Conservation (phyloP, 352 stramenopile genomes). For the Phytopythium delawarense region DNA sequence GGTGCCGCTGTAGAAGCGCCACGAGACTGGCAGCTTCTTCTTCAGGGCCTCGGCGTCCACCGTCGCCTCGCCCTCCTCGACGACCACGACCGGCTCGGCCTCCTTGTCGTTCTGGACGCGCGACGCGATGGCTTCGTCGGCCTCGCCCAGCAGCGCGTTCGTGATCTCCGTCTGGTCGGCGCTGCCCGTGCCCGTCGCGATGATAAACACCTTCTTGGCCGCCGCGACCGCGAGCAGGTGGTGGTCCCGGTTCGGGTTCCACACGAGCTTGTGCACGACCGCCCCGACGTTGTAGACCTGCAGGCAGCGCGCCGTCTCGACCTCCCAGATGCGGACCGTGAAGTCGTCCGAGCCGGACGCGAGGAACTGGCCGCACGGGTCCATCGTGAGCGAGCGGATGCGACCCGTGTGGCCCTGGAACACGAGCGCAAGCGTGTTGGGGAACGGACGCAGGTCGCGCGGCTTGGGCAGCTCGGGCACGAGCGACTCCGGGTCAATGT, state of each 20-base stretch:
- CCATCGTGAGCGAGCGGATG: slow-evolving; percentile 92
- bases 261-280: slow-evolving; percentile 92
- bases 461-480: slow-evolving; percentile 96
- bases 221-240: slow-evolving; percentile 93
- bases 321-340: slow-evolving; percentile 96
- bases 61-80: slow-evolving; percentile 59
- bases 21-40: slow-evolving; percentile 90
- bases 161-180: slow-evolving; percentile 93
- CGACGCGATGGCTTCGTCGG: slow-evolving; percentile 62
- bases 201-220: slow-evolving; percentile 88
- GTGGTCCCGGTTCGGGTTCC: slow-evolving; percentile 96
- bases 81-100: slow-evolving; percentile 39
- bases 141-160: slow-evolving; percentile 91
- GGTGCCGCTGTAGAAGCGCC: slow-evolving; percentile 84
- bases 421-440: slow-evolving; percentile 90
- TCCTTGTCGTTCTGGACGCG: slow-evolving; percentile 39
- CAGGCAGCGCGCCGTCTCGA: slow-evolving; percentile 92
- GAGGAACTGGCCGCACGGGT: slow-evolving; percentile 97
- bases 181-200: slow-evolving; percentile 94
- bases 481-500: slow-evolving; percentile 97
- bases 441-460: slow-evolving; percentile 97
- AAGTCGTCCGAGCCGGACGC: slow-evolving; percentile 94
- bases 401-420: slow-evolving; percentile 88
- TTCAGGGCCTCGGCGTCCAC: slow-evolving; percentile 78
- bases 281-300: slow-evolving; percentile 90